Conservation (phyloP, 129 eudicot species). For the Arctium lappa region DNA sequence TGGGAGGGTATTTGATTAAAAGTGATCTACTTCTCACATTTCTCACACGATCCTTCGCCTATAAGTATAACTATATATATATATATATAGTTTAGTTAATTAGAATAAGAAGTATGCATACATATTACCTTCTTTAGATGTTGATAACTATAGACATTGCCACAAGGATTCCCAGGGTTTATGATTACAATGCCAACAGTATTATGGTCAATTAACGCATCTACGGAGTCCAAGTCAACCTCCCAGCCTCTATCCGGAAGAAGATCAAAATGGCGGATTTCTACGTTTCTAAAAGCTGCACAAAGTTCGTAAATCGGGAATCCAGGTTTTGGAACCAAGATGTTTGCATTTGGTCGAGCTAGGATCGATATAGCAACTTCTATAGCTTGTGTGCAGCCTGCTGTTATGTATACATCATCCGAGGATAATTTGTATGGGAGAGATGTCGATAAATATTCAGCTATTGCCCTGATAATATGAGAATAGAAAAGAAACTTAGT, state of each 20-base stretch:
- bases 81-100: background rate
- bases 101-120: background rate
- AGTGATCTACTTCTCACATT: no score
- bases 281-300: conserved; percentile 80
- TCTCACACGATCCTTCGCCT: no score
- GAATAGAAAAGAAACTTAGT: background rate
- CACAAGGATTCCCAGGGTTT: conserved; percentile 99
- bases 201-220: conserved; percentile 60
- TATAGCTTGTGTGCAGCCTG: conserved; percentile 96
- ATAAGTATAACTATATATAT: no score
- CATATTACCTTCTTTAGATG: conserved; percentile 63
- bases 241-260: conserved; percentile 79
- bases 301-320: conserved; percentile 90
- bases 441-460: conserved; percentile 67
- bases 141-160: conserved; percentile 76
- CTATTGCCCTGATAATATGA: conserved; percentile 63
- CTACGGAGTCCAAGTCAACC: conserved; percentile 58
- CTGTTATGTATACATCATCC: conserved; percentile 83
- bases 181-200: conserved; percentile 85
- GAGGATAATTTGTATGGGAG: conserved; percentile 66
- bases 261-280: conserved; percentile 71
- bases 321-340: conserved; percentile 88
- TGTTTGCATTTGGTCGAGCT: conserved; percentile 76
- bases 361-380: conserved; percentile 68
- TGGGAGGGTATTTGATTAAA: no score